These are phyloP conservation scores for Cyberlindnera maclurae DNA, from an alignment of 805 yeast genomes.

Conservation along the genomic window DNA sequence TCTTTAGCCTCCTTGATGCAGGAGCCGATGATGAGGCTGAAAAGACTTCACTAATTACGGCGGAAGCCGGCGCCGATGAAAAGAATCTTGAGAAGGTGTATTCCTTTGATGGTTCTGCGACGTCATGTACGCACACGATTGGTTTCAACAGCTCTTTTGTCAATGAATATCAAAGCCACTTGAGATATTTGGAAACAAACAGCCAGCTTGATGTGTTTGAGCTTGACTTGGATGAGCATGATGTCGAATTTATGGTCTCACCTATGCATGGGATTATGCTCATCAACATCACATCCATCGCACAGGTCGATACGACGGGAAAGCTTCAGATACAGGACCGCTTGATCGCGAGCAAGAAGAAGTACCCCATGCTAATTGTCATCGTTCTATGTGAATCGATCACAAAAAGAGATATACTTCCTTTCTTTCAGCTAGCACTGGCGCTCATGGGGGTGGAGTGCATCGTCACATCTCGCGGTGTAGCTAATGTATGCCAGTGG, in stretches of 20 bases:
- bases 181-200: neutral
- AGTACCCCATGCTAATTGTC: constrained; percentile 5
- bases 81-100: neutral
- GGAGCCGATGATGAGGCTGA: neutral
- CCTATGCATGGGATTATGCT: constrained; percentile 10
- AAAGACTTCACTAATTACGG: neutral
- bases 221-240: constrained; percentile 9
- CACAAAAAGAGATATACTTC: constrained; percentile 4
- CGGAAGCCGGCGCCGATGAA: neutral
- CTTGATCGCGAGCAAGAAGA: neutral
- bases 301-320: constrained; percentile 12
- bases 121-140: constrained; percentile 1
- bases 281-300: constrained; percentile 4
- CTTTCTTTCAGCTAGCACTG: constrained; percentile 12
- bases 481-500: constrained; percentile 2
- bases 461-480: neutral
- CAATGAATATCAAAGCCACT: constrained; percentile 2
- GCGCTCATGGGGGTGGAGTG: constrained; percentile 9
- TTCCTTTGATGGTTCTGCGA: neutral
- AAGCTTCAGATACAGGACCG: constrained; percentile 4
- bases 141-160: constrained; percentile 7
- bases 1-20: constrained; percentile 1
- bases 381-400: constrained; percentile 2
- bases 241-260: constrained; percentile 15
- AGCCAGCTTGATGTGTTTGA: constrained; percentile 10